Evolutionary conservation across 441 rosid genomes (phyloP).

Genomic region (Brassica balearica): DNA sequence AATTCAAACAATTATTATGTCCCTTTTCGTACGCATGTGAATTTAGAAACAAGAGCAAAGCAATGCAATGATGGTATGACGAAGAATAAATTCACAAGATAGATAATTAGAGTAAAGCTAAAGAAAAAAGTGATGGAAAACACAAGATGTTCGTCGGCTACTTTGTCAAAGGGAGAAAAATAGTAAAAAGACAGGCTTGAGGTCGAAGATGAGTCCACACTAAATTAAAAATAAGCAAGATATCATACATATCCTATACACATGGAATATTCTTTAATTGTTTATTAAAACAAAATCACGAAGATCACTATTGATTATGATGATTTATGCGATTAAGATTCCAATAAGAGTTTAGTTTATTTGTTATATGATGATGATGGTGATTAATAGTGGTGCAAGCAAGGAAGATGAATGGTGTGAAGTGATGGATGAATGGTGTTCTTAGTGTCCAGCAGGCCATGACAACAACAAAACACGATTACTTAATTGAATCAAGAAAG

Average conservation of each 20-base stretch:
- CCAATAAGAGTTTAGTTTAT: conserved; percentile 7
- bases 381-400: conserved; percentile 37
- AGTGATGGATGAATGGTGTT: conserved; percentile 43
- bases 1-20: conserved; percentile 12
- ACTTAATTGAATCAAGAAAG: conserved; percentile 40
- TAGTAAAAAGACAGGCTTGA: conserved; percentile 34
- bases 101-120: conserved; percentile 33
- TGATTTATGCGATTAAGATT: conserved; percentile 29
- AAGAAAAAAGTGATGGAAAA: conserved; percentile 21
- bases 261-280: conserved; percentile 11
- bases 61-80: conserved; percentile 34
- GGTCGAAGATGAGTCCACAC: conserved; percentile 31
- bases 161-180: conserved; percentile 40
- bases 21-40: conserved; percentile 20
- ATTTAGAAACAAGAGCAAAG: conserved; percentile 34
- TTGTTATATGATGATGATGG: conserved; percentile 18
- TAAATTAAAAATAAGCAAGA: conserved; percentile 17
- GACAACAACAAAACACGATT: conserved; percentile 44
- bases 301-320: conserved; percentile 16
- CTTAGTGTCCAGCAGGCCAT: conserved; percentile 45
- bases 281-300: conserved; percentile 11
- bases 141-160: conserved; percentile 43
- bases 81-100: conserved; percentile 39
- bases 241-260: conserved; percentile 22
- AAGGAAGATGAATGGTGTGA: conserved; percentile 36